phyloP scores from a whole-genome alignment of 164 flowering plant species.

The Macadamia integrifolia region DNA sequence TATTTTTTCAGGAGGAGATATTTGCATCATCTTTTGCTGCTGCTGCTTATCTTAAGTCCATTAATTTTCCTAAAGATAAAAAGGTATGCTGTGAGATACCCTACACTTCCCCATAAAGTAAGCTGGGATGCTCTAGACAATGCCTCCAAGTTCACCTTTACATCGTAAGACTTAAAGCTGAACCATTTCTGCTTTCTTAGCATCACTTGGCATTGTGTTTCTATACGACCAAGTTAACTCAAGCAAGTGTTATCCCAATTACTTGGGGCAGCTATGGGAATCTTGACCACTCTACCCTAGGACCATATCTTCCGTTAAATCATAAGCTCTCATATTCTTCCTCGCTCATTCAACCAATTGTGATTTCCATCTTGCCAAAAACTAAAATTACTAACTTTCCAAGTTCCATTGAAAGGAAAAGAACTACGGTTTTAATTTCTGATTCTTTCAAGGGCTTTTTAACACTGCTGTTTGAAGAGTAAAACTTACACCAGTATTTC shows the following conservation, averaged over 20 bases:
- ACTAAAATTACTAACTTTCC: neutral
- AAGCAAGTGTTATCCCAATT: too few relatives aligned
- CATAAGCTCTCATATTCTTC: too few relatives aligned
- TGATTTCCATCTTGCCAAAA: neutral
- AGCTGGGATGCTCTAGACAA: neutral
- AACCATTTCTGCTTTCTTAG: too few relatives aligned
- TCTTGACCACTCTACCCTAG: too few relatives aligned
- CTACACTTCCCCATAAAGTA: neutral
- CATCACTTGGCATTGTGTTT: too few relatives aligned
- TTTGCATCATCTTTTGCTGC: slow-evolving; percentile 99
- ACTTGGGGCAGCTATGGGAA: too few relatives aligned
- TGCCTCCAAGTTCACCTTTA: neutral
- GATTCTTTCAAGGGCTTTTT: too few relatives aligned
- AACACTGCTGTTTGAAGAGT: too few relatives aligned
- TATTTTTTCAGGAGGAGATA: slow-evolving; percentile 76
- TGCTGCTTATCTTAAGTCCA: slow-evolving; percentile 88
- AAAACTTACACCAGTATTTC: too few relatives aligned
- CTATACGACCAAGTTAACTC: neutral
- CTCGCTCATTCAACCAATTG: too few relatives aligned
- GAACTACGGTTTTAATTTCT: neutral
- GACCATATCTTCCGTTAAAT: too few relatives aligned
- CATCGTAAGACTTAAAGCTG: too few relatives aligned
- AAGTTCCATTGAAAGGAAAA: neutral
- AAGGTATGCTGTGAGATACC: slow-evolving; percentile 41
- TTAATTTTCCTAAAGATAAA: slow-evolving; percentile 90